Base-by-base conservation (phyloP, 148 eudicot genomes). In the Amaranthus palmeri region DNA sequence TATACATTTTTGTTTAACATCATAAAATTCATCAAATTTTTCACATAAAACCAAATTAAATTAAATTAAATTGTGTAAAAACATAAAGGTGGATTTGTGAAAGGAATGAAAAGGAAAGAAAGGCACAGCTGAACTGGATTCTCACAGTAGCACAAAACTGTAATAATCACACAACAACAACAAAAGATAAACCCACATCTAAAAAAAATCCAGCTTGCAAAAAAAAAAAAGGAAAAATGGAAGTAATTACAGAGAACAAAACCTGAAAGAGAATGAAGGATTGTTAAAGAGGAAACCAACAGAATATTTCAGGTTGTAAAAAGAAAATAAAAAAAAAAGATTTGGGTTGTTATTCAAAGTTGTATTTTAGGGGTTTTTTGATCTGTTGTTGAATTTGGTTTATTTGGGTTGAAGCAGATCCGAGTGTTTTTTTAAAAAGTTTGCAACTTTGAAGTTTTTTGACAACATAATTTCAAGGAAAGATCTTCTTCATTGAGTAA, bases 201-300 rank as follows among this genome's bases (percentile, higher is more conserved):
- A 36, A 61, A 44, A 41, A 53, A 65, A 48, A 41, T 70, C 60
- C 79, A 71, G 55, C 71, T 70, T 58, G 14, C 63, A 48, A 49
- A 66, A 71, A 18, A 50, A 71, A 46, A 67, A 59, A 4, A 51
- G 68, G 45, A 65, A 49, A 51, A 67, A 36, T 54, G 49, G 46
- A 54, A 61, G 25, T 8, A 61, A 47, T 45, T 50, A 54, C 64
- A 67, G 64, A 73, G 73, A 48, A 78, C 81, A 78, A 61, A 61
- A 73, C 60, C 77, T 73, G 75, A 57, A 79, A 77, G 66, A 60
- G 74, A 85, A 75, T 71, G 81, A 77, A 81, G 74, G 82, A 77
- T 78, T 82, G 87, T 58, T 80, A 65, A 72, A 61, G 69, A 84
- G 80, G 78, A 74, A 76, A 79, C 78, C 65, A 71, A 53, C 69